A percentile compares a stretch with the other conserved stretches of the same genome.
Conservation (phyloP, 306 rosid species). For the Acacia acuminata region DNA sequence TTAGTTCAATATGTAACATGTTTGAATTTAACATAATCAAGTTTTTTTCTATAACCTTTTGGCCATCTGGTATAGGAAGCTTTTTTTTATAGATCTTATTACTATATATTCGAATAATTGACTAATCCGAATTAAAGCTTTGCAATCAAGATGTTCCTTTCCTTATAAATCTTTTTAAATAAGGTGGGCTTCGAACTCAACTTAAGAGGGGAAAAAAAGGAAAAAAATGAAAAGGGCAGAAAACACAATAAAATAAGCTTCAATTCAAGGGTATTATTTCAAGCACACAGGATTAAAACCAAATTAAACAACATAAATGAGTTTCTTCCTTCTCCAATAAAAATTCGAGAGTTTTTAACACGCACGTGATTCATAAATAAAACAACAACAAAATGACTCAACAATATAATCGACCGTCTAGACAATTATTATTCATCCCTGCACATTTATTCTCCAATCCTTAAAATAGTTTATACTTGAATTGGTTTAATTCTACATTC, state of each 20-base stretch:
- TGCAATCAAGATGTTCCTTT: no score
- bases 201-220: background rate
- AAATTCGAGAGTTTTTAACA: background rate
- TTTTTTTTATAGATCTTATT: no score
- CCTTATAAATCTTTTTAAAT: no score
- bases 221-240: background rate
- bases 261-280: conserved; percentile 1
- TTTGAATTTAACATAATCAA: background rate
- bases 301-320: conserved; percentile 24
- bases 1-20: background rate
- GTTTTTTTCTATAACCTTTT: background rate
- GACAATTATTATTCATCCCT: background rate
- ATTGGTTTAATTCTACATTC: conserved; percentile 46
- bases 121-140: no score
- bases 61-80: no score
- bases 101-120: accelerated
- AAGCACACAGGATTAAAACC: background rate
- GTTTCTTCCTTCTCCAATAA: conserved; percentile 10
- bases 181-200: no score
- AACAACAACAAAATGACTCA: conserved; percentile 21
- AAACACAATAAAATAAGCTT: conserved; percentile 24
- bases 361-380: background rate
- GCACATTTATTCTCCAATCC: conserved; percentile 33
- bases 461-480: background rate
- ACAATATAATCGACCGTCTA: background rate